Evolutionary conservation across 2,329 filamentous ascomycete species (phyloP).

Genomic region (Fusarium neocosmosporiellum): DNA sequence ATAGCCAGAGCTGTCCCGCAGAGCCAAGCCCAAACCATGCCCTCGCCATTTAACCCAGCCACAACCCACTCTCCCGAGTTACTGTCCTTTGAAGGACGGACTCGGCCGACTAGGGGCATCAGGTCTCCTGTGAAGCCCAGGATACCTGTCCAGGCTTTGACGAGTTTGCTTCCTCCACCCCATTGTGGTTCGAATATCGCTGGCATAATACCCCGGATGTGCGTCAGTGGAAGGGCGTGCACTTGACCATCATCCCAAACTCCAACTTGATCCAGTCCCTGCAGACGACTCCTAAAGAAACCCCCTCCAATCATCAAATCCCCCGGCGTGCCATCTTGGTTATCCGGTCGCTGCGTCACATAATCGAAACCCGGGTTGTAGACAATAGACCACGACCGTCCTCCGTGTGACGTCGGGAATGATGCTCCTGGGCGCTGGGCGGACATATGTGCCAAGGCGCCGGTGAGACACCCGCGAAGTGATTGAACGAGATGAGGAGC

Average conservation of each 20-base stretch:
- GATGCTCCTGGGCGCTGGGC: conserved; percentile 56
- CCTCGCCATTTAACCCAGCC: conserved; percentile 63
- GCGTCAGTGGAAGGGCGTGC: conserved; percentile 53
- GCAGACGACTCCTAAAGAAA: conserved; percentile 54
- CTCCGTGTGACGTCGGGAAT: conserved; percentile 46
- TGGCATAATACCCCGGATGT: conserved; percentile 56
- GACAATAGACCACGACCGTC: conserved; percentile 63
- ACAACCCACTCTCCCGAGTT: conserved; percentile 61
- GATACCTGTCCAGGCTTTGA: conserved; percentile 62
- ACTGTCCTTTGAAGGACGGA: conserved; percentile 36
- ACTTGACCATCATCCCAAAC: conserved; percentile 57
- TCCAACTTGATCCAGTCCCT: conserved; percentile 60
- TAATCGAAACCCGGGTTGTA: conserved; percentile 63
- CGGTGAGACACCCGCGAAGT: conserved; percentile 58
- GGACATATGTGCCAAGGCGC: conserved; percentile 61
- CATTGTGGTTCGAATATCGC: conserved; percentile 54
- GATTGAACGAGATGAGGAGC: conserved; percentile 62
- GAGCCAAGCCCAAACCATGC: conserved; percentile 66
- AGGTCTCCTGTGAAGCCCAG: conserved; percentile 60
- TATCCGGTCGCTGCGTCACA: conserved; percentile 58
- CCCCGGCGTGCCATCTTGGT: conserved; percentile 44
- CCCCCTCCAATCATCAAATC: conserved; percentile 68
- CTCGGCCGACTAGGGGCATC: conserved; percentile 62
- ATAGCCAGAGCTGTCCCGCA: conserved; percentile 59
- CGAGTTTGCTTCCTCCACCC: conserved; percentile 47